These are phyloP conservation scores for Cryomyces minteri DNA, from an alignment of 495 filamentous ascomycete genomes.

Conservation along the genomic window DNA sequence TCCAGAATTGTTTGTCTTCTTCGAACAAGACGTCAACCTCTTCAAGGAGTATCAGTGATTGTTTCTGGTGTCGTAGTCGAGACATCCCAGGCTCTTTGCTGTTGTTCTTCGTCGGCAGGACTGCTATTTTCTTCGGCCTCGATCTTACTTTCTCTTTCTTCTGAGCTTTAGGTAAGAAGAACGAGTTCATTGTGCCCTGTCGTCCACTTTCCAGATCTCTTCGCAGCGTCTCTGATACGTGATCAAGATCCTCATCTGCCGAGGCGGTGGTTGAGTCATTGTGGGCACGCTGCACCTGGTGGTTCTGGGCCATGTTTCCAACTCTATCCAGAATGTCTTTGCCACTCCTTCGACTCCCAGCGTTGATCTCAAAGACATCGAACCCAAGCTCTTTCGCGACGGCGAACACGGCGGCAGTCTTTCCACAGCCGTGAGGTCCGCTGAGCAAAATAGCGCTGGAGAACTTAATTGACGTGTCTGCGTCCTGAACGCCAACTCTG, in stretches of 20 bases:
- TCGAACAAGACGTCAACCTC: conserved; percentile 90
- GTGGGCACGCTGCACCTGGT: conserved; percentile 51
- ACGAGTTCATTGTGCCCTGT: conserved; percentile 61
- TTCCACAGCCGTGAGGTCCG: conserved; percentile 80
- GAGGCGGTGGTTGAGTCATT: conserved; percentile 4
- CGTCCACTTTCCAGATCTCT: conserved; percentile 44
- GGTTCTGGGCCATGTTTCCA: conserved; percentile 91
- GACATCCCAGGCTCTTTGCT: conserved; percentile 13
- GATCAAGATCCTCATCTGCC: conserved; percentile 13
- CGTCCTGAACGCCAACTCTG: conserved; percentile 27
- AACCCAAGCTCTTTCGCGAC: conserved; percentile 91
- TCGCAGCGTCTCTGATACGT: conserved; percentile 7
- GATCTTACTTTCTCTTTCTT: neutral
- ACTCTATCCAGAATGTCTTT: conserved; percentile 84
- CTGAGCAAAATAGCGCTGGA: conserved; percentile 62
- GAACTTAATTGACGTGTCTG: conserved; percentile 9
- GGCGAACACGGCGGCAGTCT: conserved; percentile 83
- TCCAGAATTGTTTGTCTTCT: conserved; percentile 91
- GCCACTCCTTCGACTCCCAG: conserved; percentile 63
- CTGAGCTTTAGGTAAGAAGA: conserved; percentile 39
- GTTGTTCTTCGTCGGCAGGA: conserved; percentile 1
- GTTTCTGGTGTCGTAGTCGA: conserved; percentile 41
- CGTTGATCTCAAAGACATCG: conserved; percentile 88
- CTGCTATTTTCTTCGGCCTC: neutral
- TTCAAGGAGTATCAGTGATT: conserved; percentile 87